phyloP scores from a whole-genome alignment of 1,139 yeast genomes.

The Diutina ranongensis region DNA sequence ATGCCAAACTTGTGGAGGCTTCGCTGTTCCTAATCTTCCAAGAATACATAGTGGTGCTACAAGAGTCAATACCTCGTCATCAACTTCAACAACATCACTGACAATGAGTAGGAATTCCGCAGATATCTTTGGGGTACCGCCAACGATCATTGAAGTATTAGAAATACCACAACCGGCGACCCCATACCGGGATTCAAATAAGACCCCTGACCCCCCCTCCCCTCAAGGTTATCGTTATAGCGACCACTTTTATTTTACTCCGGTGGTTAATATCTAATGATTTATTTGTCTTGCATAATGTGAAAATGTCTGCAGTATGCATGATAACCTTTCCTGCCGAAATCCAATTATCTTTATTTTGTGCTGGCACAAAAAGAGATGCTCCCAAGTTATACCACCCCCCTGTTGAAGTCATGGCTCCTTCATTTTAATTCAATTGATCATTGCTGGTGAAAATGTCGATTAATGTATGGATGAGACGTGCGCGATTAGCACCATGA shows the following conservation, averaged over 20 bases:
- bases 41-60: neutral
- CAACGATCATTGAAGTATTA: neutral
- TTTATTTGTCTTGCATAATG: neutral
- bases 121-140: neutral
- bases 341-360: neutral
- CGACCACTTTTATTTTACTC: slow-evolving; percentile 2
- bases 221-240: neutral
- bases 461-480: too few relatives aligned
- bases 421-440: too few relatives aligned
- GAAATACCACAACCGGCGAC: too few relatives aligned
- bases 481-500: too few relatives aligned
- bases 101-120: too few relatives aligned
- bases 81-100: neutral
- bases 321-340: neutral
- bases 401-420: too few relatives aligned
- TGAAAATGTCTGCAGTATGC: too few relatives aligned
- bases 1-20: slow-evolving; percentile 1
- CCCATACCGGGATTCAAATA: too few relatives aligned
- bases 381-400: too few relatives aligned
- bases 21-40: neutral
- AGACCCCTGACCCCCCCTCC: too few relatives aligned
- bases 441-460: too few relatives aligned
- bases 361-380: neutral
- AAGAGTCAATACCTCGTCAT: neutral
- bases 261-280: neutral